Evolutionary conservation across 1,284 basidiomycete genomes (phyloP), one percentile per base, ranked within the genome.

Genomic region (Heterobasidion parviporum): DNA sequence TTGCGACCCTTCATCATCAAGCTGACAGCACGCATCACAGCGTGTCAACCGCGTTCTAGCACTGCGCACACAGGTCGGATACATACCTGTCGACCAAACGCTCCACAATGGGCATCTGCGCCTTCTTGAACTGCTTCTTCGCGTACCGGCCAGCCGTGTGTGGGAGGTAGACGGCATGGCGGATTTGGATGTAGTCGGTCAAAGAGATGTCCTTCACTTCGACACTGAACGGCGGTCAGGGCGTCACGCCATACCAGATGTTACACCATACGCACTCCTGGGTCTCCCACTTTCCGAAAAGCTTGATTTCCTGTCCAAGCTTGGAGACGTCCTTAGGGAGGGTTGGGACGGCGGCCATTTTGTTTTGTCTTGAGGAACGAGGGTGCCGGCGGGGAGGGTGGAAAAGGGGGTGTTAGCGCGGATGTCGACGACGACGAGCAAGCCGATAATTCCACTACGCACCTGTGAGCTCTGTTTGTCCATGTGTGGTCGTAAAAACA

Each of bases 1-100:
- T 99, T 99, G 76, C 97, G 94, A 65, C 97, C 97, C 81, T 99
- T 98, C 96, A 99, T 99, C 97, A 99, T 98, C 73, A 97, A 78
- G 71, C 92, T 65, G 49, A 50, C 57, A 15, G 15, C 50, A 20
- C 38, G 54, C 48, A 52, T 43, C 57, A 35, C 4, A 16, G 26
- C 46, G 26, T 32, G 46, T n/a, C 15, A 55, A n/a, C 10, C 35
- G 14, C 26, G 41, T 32, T 16, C 33, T 8, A 15, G 45, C 51
- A 33, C 55, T 44, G 46, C 3, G 47, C 15, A 34, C 16, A 26
- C 18, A 35, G 43, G 16, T 34, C 44, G 41, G n/a, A 26, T 18
- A 74, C 85, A 68, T 70, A 94, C 93, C 90, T 91, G 84, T 98
- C 96, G 64, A 99, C 96, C 66, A 99, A 83, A 70, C 96, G 94